A percentile compares a stretch with the other conserved stretches of the same genome.
Conservation (phyloP, 805 yeast genomes). For the Pichia rugopelliculosa region DNA sequence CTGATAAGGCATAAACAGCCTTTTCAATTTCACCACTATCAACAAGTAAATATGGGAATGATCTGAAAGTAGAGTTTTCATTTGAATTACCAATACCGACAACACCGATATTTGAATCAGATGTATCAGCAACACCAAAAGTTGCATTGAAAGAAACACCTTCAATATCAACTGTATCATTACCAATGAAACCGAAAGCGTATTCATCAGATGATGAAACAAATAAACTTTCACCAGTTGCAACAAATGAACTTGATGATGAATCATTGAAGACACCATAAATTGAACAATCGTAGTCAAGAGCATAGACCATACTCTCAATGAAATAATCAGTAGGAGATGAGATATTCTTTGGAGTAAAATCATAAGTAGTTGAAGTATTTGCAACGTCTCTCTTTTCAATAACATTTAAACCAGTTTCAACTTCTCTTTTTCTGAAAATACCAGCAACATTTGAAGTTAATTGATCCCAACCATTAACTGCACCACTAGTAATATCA, state of each 20-base stretch:
- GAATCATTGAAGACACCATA: conserved; percentile 12
- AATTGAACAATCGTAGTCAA: conserved; percentile 9
- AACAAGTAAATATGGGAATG: conserved; percentile 10
- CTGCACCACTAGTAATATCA: conserved; percentile 3
- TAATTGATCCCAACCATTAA: conserved; percentile 1
- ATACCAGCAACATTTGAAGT: not conserved
- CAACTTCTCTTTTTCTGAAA: conserved; percentile 1
- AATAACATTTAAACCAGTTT: not conserved
- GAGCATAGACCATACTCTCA: not conserved
- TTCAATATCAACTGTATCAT: conserved; percentile 8
- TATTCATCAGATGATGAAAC: conserved; percentile 3
- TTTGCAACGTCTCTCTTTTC: not conserved
- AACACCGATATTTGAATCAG: conserved; percentile 13
- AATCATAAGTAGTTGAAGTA: conserved; percentile 2
- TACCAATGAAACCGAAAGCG: conserved; percentile 10
- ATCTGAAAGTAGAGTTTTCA: conserved; percentile 8
- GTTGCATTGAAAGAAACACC: conserved; percentile 4
- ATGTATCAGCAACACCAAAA: conserved; percentile 12
- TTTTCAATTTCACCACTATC: conserved; percentile 10
- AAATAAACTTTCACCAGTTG: not conserved
- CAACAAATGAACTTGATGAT: conserved; percentile 5
- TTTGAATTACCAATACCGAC: conserved; percentile 13
- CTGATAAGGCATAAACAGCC: conserved; percentile 10
- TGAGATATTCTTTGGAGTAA: not conserved
- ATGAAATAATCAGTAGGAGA: not conserved